Conservation (phyloP, 306 rosid species). For the Sindora glabra region DNA sequence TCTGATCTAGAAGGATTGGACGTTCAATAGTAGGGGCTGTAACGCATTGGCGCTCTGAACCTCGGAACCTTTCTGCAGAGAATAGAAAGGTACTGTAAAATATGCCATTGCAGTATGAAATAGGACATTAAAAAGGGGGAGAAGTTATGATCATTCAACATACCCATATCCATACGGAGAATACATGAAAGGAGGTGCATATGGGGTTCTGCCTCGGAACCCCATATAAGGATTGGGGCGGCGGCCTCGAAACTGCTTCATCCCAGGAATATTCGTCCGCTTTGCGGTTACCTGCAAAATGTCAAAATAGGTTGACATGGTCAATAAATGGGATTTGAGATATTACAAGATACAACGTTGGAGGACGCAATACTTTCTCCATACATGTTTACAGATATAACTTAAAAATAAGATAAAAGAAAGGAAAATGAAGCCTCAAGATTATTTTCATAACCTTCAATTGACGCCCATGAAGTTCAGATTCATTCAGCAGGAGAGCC, state of each 20-base stretch:
- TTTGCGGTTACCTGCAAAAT: slow-evolving; percentile 53
- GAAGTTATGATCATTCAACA: background rate
- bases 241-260: slow-evolving; percentile 75
- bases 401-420: background rate
- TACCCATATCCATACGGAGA: slow-evolving; percentile 83
- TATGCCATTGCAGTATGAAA: background rate
- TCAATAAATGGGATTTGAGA: background rate
- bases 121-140: background rate
- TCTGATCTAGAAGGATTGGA: slow-evolving; percentile 10
- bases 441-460: slow-evolving; percentile 42
- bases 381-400: background rate
- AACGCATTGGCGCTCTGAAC: slow-evolving; percentile 46
- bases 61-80: slow-evolving; percentile 57
- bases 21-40: slow-evolving; percentile 38
- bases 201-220: slow-evolving; percentile 48
- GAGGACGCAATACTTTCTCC: background rate
- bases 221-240: slow-evolving; percentile 60
- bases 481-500: slow-evolving; percentile 65
- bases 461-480: slow-evolving; percentile 84
- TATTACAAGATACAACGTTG: too few species aligned
- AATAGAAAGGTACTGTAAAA: slow-evolving; percentile 12
- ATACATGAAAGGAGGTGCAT: slow-evolving; percentile 48
- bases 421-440: background rate
- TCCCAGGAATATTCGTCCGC: slow-evolving; percentile 74
- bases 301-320: background rate